Conservation (phyloP, 495 filamentous ascomycete species). For the Lophiostoma macrostomum region DNA sequence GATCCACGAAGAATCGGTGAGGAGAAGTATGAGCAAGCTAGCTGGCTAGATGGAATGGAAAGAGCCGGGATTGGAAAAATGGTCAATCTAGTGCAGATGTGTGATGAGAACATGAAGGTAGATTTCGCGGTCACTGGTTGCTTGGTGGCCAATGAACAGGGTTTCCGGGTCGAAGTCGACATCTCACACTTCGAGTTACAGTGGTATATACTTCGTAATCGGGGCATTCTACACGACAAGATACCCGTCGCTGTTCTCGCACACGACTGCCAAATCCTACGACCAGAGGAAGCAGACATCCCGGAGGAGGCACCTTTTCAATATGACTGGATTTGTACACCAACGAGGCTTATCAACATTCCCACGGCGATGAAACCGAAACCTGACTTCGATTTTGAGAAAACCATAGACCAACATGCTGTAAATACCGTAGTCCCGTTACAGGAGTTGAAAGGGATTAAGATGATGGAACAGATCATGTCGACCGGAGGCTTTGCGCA, state of each 20-base stretch:
- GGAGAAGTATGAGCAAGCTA: conserved; percentile 7
- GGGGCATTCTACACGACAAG: background rate
- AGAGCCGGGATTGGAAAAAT: conserved; percentile 11
- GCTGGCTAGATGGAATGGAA: conserved; percentile 21
- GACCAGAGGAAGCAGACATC: background rate
- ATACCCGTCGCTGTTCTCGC: conserved; percentile 13
- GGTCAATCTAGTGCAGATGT: conserved; percentile 9
- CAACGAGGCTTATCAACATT: conserved; percentile 1
- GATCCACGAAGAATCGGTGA: conserved; percentile 11
- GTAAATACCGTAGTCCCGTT: conserved; percentile 8
- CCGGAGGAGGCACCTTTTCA: conserved; percentile 1
- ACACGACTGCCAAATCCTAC: conserved; percentile 12
- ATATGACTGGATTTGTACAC: conserved; percentile 13
- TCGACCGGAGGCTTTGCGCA: background rate
- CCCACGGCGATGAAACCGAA: background rate
- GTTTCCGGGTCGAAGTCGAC: background rate
- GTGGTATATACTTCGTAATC: conserved; percentile 15
- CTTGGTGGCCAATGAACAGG: conserved; percentile 1
- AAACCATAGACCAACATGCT: background rate
- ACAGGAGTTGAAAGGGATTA: conserved; percentile 27
- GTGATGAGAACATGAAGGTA: conserved; percentile 3
- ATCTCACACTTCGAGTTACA: conserved; percentile 8
- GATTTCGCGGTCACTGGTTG: conserved; percentile 13
- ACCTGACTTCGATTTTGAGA: conserved; percentile 1
- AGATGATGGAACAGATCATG: conserved; percentile 31